Evolutionary conservation across 2,329 filamentous ascomycete species (phyloP), one percentile per base, ranked within the genome.

Genomic region (Exophiala sp.): DNA sequence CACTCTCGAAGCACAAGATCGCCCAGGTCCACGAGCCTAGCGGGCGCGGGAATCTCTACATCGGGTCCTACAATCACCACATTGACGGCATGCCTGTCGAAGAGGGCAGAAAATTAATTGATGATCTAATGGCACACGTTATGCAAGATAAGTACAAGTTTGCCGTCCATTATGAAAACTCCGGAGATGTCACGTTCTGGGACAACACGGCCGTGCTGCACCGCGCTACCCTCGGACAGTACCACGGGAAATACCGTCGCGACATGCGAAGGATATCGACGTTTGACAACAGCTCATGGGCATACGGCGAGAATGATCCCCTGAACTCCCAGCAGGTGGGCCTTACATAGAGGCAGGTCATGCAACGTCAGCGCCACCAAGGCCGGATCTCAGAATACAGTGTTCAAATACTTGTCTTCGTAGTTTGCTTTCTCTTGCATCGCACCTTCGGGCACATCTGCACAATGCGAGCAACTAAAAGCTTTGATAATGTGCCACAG

Each of bases 191-290:
- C 4, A 32, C 32, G 2, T 48, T 53, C 5, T 53, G 51, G 51
- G 51, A 53, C 38, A 53, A 53, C 33, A 35, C 21, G 9, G 51
- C 44, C 1, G 51, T 53, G 16, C 32, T 47, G 11, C 51, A 53
- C 20, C 24, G 51, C 7, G 51, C 51, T 4, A 48, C 43, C 5
- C 16, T 20, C 8, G 43, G 44, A 1, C 20, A 34, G 9, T 53
- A 53, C 20, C 38, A 47, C 9, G 43, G 43, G 5, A 48, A 43
- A 21, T 42, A 47, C 35, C 36, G 36, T 10, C 21, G 51, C 29
- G 51, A 53, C 10, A 46, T 54, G 52, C 20, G 47, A 16, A 16
- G 52, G 11, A 34, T 40, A 2, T 40, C 41, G 4, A 41, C 46
- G 11, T 39, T 46, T 14, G 52, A 54, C 35, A 50, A 32, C 14